Base-by-base conservation (phyloP, 1,284 basidiomycete genomes). In the Puccinia hordei region DNA sequence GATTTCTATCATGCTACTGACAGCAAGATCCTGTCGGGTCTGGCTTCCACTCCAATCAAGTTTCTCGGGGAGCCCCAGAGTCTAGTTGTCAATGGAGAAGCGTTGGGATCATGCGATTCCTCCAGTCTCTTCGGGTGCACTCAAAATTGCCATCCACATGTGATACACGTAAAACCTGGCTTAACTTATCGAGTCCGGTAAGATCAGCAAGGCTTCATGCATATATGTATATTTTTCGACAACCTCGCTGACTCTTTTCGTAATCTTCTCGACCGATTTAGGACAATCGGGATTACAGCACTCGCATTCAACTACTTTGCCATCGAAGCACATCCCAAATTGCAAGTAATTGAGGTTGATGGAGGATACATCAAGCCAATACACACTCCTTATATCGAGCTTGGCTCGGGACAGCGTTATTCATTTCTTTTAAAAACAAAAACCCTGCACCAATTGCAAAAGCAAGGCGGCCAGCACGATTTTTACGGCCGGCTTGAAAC, bases 1-100 rank as follows among this genome's bases (percentile, higher is more conserved):
- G 78, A 80, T 73, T 80, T 73, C 49, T 80, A 80, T 66, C 71
- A 73, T 30, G 59, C 68, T 9, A 63, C 69, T 19, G 78, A 80
- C 44, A n/a, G 6, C 15, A 55, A 73, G 46, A 73, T 80, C 22
- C 19, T 61, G 27, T 73, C 68, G 22, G 69, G 69, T 63, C 57
- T 80, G 12, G 41, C 68, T 49, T 30, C 55, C 44, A 63, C 27
- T 15, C 78, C 78, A 15, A 57, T 80, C 59, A 61, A 66, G 46
- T 80, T 69, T 46, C 53, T 71, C 19, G 78, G 78, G 12, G 78
- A 80, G 49, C 78, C 78, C 46, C 68, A 71, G 35, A 80, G 71
- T 27, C 33, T 80, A 22, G 33, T 35, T 27, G 59, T 80, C 41
- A 80, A 80, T 33, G 78, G 78, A 27, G 35, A 66, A 44, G 78